Base-by-base conservation (phyloP, 768 basidiomycete species). In the Boletus vinaceobasis region DNA sequence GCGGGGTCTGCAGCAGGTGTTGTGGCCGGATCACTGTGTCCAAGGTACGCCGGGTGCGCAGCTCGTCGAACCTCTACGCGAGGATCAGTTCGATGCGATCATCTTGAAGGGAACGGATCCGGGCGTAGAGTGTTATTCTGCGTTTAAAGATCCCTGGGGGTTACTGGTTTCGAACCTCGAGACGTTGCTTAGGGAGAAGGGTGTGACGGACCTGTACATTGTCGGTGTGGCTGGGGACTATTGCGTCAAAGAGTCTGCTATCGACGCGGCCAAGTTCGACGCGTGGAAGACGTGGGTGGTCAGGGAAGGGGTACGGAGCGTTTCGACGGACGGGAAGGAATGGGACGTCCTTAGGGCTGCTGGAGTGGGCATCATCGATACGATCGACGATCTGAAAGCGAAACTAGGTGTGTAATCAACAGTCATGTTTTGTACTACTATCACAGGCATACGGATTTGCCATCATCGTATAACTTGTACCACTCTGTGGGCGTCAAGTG, bases 21-120 rank as follows among this genome's bases (percentile, higher is more conserved):
- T 93, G 32, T 93, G 91, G 91, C 90, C 91, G 0, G 83, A 83
- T 59, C 91, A 93, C 66, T 92, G 90, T 61, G 79, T 91, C 23
- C 80, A 79, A 49, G 75, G 75, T 43, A 78, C 79, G 0, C 71
- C 61, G 2, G 91, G 91, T 2, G 79, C 81, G 17, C 79, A 83
- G 60, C 76, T 92, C 40, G 82, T 87, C 29, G 64, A 74, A 3
- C 79, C 77, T 26, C 61, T 92, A n/a, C 61, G 74, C 47, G 67
- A 71, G 27, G 65, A 65, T 35, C 64, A 64, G 39, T 69, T 79
- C 42, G 77, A 80, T 36, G 69, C 73, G 10, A 69, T 83, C 37
- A 67, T 80, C 15, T 68, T 71, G 52, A 85, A 86, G 73, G 88
- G 87, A 38, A 74, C 67, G 5, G 73, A 90, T 56, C 67, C 66